Evolutionary conservation across 805 yeast species (phyloP), one percentile per base, ranked within the genome.

Genomic region (Nakazawaea siamensis): DNA sequence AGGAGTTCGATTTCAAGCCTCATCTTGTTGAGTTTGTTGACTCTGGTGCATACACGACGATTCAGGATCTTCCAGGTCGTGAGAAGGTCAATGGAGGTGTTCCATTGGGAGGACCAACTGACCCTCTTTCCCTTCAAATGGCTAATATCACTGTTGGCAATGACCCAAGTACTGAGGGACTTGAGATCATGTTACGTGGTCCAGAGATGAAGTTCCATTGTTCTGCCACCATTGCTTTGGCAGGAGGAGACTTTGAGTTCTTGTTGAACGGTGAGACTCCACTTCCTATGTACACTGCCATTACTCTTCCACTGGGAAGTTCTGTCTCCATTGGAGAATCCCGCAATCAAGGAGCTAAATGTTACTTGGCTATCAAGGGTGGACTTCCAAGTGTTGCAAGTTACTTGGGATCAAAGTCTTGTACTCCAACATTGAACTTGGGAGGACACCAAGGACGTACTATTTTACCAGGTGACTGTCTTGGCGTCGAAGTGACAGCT

Each of bases 31-130:
- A 52, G 25, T 51, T 52, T 34, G 40, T 39, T 15, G 50, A 51
- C 7, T 60, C 68, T 3, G 73, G 73, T 41, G 72, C 71, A 20
- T 69, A 68, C 51, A 69, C 76, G 24, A 67, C 74, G 1, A 67
- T 69, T 24, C 76, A 69, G 47, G 76, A 69, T 47, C 63, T 57
- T 43, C 62, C 61, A 1, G 63, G 61, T 15, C 43, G 51, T 31
- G 37, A 37, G 17, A 33, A 27, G n/a, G n/a, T 28, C 15, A 47
- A 45, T 28, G 52, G 50, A 28, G 57, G 57, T 33, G 46, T 52
- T 25, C 57, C 57, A 13, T 30, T 38, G 19, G 27, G 45, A 29
- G 57, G 57, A 15, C 57, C 57, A 4, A 43, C 44, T 20, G 57
- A 52, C 37, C 40, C 42, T 10, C 24, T 52, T n/a, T 42, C 51